phyloP scores from a whole-genome alignment of 805 yeast species.

The Maudiozyma serrabonitensis region DNA sequence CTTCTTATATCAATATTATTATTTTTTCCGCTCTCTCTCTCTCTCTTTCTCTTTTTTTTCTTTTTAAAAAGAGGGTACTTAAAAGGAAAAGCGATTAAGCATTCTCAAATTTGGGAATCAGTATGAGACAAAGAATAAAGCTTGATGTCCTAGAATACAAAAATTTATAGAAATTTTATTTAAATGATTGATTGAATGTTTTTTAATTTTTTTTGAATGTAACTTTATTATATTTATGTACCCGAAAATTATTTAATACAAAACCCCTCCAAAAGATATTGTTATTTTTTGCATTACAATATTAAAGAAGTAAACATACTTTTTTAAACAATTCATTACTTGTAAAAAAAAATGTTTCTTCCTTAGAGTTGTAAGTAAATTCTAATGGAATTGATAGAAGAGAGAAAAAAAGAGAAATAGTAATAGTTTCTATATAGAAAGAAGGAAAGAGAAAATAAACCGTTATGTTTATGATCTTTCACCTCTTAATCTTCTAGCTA shows the following conservation, averaged over 20 bases:
- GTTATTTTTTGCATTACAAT: neutral
- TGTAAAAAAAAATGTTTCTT: neutral
- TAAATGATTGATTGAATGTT: neutral
- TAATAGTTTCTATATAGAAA: neutral
- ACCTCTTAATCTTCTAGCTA: constrained; percentile 97
- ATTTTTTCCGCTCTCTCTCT: too few relatives aligned
- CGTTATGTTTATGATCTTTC: constrained; percentile 60
- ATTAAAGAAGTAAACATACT: neutral
- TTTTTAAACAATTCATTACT: neutral
- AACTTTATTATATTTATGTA: constrained; percentile 1
- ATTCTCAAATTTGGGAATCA: too few relatives aligned
- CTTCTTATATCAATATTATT: too few relatives aligned
- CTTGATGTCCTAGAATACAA: too few relatives aligned
- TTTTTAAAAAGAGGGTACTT: too few relatives aligned
- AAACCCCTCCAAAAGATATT: neutral
- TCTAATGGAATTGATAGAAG: neutral
- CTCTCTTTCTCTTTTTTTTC: too few relatives aligned
- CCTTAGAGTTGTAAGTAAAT: neutral
- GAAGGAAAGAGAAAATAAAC: neutral
- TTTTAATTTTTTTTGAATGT: neutral
- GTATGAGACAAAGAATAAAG: too few relatives aligned
- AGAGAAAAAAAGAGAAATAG: neutral
- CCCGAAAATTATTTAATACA: constrained; percentile 1
- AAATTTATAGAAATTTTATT: neutral
- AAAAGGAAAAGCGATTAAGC: too few relatives aligned